Conservation (phyloP, 2,329 filamentous ascomycete species). For the Sclerotinia sclerotiorum region DNA sequence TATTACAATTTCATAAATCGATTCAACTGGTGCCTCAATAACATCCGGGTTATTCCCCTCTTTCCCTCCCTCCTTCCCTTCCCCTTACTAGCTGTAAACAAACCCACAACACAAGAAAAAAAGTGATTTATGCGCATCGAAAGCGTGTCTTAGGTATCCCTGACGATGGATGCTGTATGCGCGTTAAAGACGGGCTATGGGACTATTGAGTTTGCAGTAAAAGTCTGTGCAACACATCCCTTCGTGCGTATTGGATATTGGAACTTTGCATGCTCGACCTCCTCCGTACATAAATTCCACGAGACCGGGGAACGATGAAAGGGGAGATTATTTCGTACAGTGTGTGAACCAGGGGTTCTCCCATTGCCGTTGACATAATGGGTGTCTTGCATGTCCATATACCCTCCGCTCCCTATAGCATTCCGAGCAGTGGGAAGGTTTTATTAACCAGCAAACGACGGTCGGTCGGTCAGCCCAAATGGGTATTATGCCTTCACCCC, state of each 20-base stretch:
- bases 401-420: background rate
- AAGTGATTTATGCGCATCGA: slow-evolving; percentile 2
- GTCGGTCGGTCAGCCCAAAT: background rate
- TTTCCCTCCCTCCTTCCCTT: background rate
- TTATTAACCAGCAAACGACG: background rate
- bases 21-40: background rate
- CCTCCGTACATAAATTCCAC: background rate
- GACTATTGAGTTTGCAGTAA: background rate
- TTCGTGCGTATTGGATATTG: background rate
- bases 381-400: background rate
- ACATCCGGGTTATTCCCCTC: background rate
- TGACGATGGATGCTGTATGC: background rate
- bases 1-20: background rate
- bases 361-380: slow-evolving; percentile 4
- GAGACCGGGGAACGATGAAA: background rate
- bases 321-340: slow-evolving; percentile 10
- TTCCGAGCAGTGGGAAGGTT: background rate
- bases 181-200: background rate
- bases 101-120: background rate
- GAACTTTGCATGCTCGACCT: background rate
- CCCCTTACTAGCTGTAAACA: background rate
- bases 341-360: background rate
- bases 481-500: background rate
- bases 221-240: slow-evolving; percentile 8
- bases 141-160: background rate